A percentile compares a stretch with the other conserved stretches of the same genome.
Evolutionary conservation across 495 filamentous ascomycete genomes (phyloP).

Genomic region (Tuber borchii): DNA sequence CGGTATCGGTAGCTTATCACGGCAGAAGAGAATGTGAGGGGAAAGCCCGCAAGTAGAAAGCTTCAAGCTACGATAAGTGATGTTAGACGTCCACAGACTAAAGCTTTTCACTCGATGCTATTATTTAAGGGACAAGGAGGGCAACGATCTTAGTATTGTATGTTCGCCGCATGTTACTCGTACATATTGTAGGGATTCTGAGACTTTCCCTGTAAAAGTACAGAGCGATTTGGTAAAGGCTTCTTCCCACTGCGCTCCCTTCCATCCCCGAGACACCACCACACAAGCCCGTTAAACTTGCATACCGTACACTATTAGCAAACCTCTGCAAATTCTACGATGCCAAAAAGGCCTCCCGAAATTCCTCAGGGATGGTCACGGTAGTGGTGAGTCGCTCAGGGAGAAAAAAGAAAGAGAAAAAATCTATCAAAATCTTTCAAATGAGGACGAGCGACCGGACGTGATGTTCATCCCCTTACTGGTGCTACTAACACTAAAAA

Average conservation of each 20-base stretch:
- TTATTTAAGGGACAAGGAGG: background rate
- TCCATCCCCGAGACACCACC: background rate
- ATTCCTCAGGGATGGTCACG: background rate
- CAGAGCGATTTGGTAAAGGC: background rate
- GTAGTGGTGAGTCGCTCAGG: background rate
- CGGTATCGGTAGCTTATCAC: background rate
- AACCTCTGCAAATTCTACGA: background rate
- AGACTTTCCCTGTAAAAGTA: background rate
- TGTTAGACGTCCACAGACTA: background rate
- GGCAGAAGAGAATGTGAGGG: constrained; percentile 12
- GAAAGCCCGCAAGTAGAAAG: constrained; percentile 12
- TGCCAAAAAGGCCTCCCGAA: background rate
- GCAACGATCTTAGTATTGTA: background rate
- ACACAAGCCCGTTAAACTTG: background rate
- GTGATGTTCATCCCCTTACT: background rate
- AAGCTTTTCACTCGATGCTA: background rate
- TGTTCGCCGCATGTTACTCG: background rate
- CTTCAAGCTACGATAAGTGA: background rate
- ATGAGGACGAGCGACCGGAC: background rate
- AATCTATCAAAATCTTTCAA: background rate
- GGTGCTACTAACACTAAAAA: background rate
- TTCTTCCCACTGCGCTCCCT: background rate
- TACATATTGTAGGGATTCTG: background rate
- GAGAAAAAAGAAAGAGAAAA: background rate
- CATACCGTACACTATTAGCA: background rate